Conservation (phyloP, 345 rosid species). For the Noccaea caerulescens region DNA sequence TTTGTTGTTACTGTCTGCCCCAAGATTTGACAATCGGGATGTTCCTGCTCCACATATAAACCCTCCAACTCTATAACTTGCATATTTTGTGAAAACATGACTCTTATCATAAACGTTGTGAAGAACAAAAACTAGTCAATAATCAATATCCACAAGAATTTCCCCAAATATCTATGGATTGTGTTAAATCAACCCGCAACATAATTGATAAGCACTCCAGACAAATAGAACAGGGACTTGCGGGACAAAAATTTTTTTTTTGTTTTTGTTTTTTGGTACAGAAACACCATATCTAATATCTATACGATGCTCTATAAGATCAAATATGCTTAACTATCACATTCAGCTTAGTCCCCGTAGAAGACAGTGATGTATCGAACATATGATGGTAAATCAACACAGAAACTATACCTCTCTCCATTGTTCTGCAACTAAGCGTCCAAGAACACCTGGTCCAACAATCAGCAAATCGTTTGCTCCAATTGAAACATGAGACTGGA, state of each 20-base stretch:
- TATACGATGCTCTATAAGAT: background rate
- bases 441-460: constrained; percentile 96
- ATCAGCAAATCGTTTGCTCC: constrained; percentile 79
- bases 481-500: constrained; percentile 51
- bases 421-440: constrained; percentile 87
- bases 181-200: background rate
- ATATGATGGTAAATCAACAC: background rate
- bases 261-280: background rate
- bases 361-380: background rate
- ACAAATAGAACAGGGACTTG: background rate
- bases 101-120: background rate
- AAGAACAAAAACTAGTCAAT: background rate
- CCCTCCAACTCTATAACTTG: constrained; percentile 29
- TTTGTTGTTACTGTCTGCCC: constrained; percentile 83
- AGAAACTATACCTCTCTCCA: constrained; percentile 70
- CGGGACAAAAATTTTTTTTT: background rate
- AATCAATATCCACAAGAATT: background rate
- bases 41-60: constrained; percentile 59
- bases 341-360: background rate
- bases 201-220: background rate
- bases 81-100: constrained; percentile 5
- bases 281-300: background rate
- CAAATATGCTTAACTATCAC: background rate
- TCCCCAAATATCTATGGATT: background rate
- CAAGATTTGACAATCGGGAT: constrained; percentile 71